These are phyloP conservation scores for Hyphopichia khmerensis DNA, from an alignment of 1,139 yeast genomes.

Conservation along the genomic window DNA sequence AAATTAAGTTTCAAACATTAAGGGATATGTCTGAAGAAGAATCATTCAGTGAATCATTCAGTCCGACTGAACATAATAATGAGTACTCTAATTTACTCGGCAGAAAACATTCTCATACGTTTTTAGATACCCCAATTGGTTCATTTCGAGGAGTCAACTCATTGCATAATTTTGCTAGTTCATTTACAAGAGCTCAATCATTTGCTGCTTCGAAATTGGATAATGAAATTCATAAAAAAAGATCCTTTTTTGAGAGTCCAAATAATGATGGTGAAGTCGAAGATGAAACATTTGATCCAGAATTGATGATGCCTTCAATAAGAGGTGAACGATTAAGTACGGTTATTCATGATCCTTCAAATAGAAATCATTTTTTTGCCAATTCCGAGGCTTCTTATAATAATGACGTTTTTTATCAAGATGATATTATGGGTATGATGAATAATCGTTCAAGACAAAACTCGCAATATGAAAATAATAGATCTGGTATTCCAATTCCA, in stretches of 20 bases:
- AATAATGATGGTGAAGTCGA: conserved; percentile 23
- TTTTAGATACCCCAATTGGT: conserved; percentile 43
- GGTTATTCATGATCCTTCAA: conserved; percentile 38
- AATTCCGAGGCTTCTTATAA: conserved; percentile 12
- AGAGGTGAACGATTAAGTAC: conserved; percentile 65
- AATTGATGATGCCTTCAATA: conserved; percentile 63
- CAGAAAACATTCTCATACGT: conserved; percentile 27
- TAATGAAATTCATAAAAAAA: conserved; percentile 40
- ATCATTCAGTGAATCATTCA: neutral
- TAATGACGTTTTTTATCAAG: conserved; percentile 43
- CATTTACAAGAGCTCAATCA: conserved; percentile 48
- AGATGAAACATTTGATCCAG: conserved; percentile 71
- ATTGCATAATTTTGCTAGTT: conserved; percentile 47
- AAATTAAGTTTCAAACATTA: neutral
- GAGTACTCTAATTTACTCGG: conserved; percentile 16
- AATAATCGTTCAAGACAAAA: conserved; percentile 31
- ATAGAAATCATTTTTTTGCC: conserved; percentile 27
- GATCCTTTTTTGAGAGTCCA: conserved; percentile 26
- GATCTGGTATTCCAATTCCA: conserved; percentile 21
- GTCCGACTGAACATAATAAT: neutral
- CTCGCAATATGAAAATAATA: conserved; percentile 16
- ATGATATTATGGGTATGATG: conserved; percentile 33
- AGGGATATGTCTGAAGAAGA: neutral
- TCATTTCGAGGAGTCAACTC: conserved; percentile 50
- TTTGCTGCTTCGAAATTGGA: conserved; percentile 47